These are phyloP conservation scores for Alternaria solani DNA, from an alignment of 2,329 filamentous ascomycete species.

Conservation along the genomic window DNA sequence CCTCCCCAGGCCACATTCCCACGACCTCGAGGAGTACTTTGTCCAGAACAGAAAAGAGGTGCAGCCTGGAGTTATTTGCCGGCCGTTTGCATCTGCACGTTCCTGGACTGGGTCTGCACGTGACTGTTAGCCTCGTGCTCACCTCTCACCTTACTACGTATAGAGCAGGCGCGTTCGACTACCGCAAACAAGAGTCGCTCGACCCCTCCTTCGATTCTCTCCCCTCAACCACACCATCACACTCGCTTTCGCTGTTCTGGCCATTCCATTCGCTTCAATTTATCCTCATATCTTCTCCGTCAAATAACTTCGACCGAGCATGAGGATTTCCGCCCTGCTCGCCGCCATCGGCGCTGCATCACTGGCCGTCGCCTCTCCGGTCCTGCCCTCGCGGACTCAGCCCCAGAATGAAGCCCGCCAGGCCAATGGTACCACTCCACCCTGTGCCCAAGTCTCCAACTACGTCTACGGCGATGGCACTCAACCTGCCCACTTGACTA, in stretches of 20 bases:
- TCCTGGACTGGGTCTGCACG: not conserved
- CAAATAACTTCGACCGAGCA: conserved; percentile 14
- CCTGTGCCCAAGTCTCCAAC: conserved; percentile 46
- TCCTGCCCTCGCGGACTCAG: conserved; percentile 25
- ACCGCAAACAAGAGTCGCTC: not conserved
- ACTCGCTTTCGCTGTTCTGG: not conserved
- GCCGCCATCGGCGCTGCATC: conserved; percentile 34
- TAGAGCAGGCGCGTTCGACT: conserved; percentile 1
- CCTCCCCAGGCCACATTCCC: not conserved
- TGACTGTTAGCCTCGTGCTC: not conserved
- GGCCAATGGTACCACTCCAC: conserved; percentile 31
- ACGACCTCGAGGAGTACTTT: not conserved
- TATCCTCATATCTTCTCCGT: not conserved
- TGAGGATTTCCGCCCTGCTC: conserved; percentile 33
- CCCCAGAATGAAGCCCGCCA: conserved; percentile 27
- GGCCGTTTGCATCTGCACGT: conserved; percentile 2
- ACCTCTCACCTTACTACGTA: not conserved
- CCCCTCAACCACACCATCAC: not conserved
- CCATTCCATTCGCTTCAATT: not conserved
- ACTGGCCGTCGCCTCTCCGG: conserved; percentile 36
- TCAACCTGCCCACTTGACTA: conserved; percentile 25
- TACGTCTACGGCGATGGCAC: conserved; percentile 36
- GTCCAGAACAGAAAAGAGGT: not conserved
- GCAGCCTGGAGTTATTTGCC: not conserved
- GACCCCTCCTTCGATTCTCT: not conserved